These are phyloP conservation scores for Neovahlkampfia damariscottae DNA, from an alignment of 78 protist species.

Conservation along the genomic window DNA sequence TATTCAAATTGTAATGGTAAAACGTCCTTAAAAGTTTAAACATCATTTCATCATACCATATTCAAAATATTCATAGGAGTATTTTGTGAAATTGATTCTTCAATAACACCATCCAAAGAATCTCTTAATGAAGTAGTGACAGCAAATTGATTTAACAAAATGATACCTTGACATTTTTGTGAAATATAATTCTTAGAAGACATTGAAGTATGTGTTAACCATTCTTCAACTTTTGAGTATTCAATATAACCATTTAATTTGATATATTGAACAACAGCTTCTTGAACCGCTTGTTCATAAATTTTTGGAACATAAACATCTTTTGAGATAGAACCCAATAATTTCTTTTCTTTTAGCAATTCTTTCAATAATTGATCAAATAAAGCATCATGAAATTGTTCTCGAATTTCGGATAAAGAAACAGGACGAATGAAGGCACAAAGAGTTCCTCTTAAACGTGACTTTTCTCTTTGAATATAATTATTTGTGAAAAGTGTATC, in stretches of 20 bases:
- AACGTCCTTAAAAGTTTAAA: background rate
- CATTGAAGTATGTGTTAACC: background rate
- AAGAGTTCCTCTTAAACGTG: background rate
- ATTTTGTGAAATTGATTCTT: background rate
- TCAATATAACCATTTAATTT: background rate
- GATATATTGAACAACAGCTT: background rate
- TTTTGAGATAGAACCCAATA: background rate
- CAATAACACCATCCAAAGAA: background rate
- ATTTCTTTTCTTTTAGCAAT: background rate
- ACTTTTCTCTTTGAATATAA: background rate
- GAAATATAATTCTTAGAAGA: background rate
- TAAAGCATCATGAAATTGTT: background rate
- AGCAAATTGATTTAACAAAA: background rate
- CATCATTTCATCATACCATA: too few relatives aligned
- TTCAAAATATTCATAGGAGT: background rate
- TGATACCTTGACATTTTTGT: background rate
- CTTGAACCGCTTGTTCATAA: background rate
- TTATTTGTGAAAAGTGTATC: background rate
- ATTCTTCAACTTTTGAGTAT: background rate
- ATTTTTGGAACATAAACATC: background rate
- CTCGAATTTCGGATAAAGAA: background rate
- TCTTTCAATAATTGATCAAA: background rate
- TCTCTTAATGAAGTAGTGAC: background rate
- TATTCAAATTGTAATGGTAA: background rate
- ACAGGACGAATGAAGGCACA: background rate